A percentile compares a stretch with the other conserved stretches of the same genome.
These are phyloP conservation scores for Syncephalastrum sp. DNA, from an alignment of 371 early-diverging fungal species.

Conservation along the genomic window DNA sequence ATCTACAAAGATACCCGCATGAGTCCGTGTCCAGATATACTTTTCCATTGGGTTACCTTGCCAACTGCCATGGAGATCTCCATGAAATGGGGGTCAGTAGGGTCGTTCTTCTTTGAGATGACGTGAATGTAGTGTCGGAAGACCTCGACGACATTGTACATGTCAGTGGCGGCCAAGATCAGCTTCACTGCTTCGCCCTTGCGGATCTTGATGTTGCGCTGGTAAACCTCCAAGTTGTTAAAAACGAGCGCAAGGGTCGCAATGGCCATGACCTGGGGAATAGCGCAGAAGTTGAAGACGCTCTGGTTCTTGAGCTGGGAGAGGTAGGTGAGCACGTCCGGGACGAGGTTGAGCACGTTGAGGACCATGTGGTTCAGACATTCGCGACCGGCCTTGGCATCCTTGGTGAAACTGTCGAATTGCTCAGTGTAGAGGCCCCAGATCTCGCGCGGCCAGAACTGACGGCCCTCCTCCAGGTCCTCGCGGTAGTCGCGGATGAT, in stretches of 20 bases:
- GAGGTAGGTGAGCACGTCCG: slow-evolving; percentile 87
- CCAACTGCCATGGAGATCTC: slow-evolving; percentile 62
- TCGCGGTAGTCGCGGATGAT: slow-evolving; percentile 93
- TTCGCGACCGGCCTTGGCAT: slow-evolving; percentile 54
- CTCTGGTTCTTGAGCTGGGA: slow-evolving; percentile 70
- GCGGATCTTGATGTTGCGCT: slow-evolving; percentile 88
- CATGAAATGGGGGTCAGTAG: slow-evolving; percentile 70
- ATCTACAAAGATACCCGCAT: slow-evolving; percentile 23
- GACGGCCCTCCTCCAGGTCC: slow-evolving; percentile 85
- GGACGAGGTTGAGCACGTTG: slow-evolving; percentile 83
- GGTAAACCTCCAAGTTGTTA: slow-evolving; percentile 80
- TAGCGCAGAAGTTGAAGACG: slow-evolving; percentile 93
- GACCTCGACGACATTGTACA: slow-evolving; percentile 63
- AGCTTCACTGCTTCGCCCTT: slow-evolving; percentile 90
- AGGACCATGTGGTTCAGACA: slow-evolving; percentile 86
- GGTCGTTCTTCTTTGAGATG: slow-evolving; percentile 67
- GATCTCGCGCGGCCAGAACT: slow-evolving; percentile 93
- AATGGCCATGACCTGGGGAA: slow-evolving; percentile 98
- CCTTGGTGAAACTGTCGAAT: slow-evolving; percentile 56
- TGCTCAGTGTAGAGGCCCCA: slow-evolving; percentile 75
- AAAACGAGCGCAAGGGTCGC: slow-evolving; percentile 87
- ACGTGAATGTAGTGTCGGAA: slow-evolving; percentile 66
- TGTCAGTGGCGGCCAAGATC: slow-evolving; percentile 55
- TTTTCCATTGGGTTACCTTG: slow-evolving; percentile 29
- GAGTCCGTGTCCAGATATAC: too few relatives aligned